Percentiles rank a stretch among this genome's conserved stretches.
Conservation (phyloP, 768 basidiomycete species). For the Kwoniella bestiolae region DNA sequence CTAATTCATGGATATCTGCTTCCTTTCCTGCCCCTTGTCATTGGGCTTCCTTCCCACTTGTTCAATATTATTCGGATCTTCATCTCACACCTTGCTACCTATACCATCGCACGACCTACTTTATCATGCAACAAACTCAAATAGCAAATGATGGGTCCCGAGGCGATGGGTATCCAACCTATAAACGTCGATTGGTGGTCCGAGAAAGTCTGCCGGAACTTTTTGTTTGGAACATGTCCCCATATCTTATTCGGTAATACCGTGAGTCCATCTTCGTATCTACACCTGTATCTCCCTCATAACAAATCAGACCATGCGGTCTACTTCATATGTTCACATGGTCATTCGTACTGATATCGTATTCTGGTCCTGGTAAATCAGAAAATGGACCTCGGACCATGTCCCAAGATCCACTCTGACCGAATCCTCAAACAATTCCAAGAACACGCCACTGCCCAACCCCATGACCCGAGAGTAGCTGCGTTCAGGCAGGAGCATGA, state of each 20-base stretch:
- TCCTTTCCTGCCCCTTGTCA: no score
- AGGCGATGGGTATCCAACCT: conserved; percentile 95
- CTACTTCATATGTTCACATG: no score
- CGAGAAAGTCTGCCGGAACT: conserved; percentile 98
- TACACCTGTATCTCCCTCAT: background rate
- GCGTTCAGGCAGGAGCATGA: conserved; percentile 96
- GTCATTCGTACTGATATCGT: background rate
- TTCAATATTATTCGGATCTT: no score
- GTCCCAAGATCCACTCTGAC: conserved; percentile 94
- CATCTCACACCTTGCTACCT: background rate
- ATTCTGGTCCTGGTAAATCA: conserved; percentile 51
- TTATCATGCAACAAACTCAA: background rate
- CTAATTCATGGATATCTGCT: background rate
- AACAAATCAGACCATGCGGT: background rate
- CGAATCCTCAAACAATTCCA: conserved; percentile 88
- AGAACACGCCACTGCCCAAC: conserved; percentile 73
- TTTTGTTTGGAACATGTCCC: conserved; percentile 97
- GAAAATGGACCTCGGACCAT: conserved; percentile 99
- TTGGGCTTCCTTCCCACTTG: no score
- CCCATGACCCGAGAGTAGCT: conserved; percentile 77
- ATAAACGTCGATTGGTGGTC: conserved; percentile 88
- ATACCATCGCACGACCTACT: conserved; percentile 51
- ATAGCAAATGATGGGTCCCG: conserved; percentile 99
- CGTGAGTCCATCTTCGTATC: conserved; percentile 61
- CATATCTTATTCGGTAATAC: conserved; percentile 98